Evolutionary conservation across 106 monocot genomes (phyloP).

Genomic region (Iris macrosiphon): DNA sequence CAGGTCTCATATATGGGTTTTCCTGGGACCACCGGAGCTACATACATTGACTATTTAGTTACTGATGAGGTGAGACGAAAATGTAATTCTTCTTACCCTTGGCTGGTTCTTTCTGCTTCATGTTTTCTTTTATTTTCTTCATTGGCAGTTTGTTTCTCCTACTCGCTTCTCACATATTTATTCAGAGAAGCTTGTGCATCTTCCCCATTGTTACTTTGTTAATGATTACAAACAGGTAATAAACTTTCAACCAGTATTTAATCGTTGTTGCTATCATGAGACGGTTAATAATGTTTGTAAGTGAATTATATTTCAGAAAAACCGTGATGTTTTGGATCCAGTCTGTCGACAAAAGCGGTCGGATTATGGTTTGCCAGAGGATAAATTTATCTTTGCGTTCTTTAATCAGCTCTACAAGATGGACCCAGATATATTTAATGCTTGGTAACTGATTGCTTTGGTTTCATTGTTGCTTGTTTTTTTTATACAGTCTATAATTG

Average conservation of each 20-base stretch:
- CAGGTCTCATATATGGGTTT: conserved; percentile 99
- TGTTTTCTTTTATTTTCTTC: background rate
- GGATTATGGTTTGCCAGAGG: conserved; percentile 94
- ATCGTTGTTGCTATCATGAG: too few relatives aligned
- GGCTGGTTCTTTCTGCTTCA: background rate
- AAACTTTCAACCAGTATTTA: too few relatives aligned
- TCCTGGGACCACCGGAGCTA: conserved; percentile 92
- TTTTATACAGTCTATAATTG: too few relatives aligned
- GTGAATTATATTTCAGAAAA: conserved; percentile 86
- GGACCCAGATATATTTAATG: conserved; percentile 94
- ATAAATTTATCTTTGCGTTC: conserved; percentile 96
- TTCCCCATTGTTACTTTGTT: conserved; percentile 98
- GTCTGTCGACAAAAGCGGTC: conserved; percentile 69
- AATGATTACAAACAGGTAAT: conserved; percentile 96
- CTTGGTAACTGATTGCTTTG: conserved; percentile 84
- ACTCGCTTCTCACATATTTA: conserved; percentile 75
- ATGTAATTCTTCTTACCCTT: background rate
- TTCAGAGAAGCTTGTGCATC: conserved; percentile 94
- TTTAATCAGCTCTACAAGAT: conserved; percentile 99
- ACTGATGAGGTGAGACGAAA: conserved; percentile 69
- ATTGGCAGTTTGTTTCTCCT: conserved; percentile 92
- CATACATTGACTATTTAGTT: conserved; percentile 87
- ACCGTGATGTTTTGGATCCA: conserved; percentile 66
- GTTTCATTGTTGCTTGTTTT: too few relatives aligned
- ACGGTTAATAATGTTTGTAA: too few relatives aligned